phyloP scores from a whole-genome alignment of 192 early-diverging fungal species.

The Umbelopsis ramanniana region DNA sequence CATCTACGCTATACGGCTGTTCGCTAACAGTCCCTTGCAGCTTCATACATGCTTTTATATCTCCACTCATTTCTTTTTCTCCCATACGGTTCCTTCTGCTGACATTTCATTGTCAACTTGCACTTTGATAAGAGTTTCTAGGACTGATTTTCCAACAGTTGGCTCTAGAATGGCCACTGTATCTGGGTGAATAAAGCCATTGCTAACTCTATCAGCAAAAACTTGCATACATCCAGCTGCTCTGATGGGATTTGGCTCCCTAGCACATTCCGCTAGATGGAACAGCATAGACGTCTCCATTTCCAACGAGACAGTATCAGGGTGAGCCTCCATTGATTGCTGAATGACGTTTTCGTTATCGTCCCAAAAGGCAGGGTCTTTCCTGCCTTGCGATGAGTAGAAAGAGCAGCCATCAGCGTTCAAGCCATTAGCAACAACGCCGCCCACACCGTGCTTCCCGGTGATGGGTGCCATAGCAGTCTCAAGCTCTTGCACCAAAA shows the following conservation, averaged over 20 bases:
- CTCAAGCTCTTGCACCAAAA: conserved; percentile 39
- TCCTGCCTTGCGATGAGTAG: conserved; percentile 84
- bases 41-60: too few species aligned
- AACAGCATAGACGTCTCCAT: conserved; percentile 90
- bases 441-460: conserved; percentile 13
- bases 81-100: conserved; percentile 53
- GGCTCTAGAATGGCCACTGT: conserved; percentile 58
- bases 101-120: conserved; percentile 40
- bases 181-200: conserved; percentile 68
- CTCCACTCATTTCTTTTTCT: not conserved
- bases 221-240: conserved; percentile 84
- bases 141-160: conserved; percentile 58
- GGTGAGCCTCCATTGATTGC: conserved; percentile 49
- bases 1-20: too few species aligned
- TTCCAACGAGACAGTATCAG: conserved; percentile 66
- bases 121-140: conserved; percentile 64
- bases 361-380: conserved; percentile 75
- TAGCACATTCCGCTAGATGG: conserved; percentile 71
- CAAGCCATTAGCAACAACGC: conserved; percentile 54
- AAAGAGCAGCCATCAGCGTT: conserved; percentile 85
- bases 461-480: conserved; percentile 35
- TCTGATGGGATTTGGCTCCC: conserved; percentile 52
- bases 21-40: too few species aligned
- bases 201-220: conserved; percentile 76
- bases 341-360: conserved; percentile 70